These are phyloP conservation scores for Penicillium bovifimosum DNA, from an alignment of 495 filamentous ascomycete species.

Conservation along the genomic window DNA sequence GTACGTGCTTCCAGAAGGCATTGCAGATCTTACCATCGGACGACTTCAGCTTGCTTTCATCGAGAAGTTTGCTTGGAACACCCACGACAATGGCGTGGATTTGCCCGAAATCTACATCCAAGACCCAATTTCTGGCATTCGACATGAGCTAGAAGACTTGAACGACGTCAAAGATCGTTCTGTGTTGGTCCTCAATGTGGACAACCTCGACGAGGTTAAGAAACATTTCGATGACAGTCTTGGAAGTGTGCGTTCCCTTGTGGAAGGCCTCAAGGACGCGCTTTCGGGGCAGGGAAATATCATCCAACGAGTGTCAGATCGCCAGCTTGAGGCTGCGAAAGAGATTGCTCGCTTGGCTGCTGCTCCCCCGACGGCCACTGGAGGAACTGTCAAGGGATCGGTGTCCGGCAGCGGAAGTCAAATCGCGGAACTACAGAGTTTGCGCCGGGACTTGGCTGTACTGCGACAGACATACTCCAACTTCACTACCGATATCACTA, in stretches of 20 bases:
- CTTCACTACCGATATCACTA: conserved; percentile 81
- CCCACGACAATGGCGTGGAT: conserved; percentile 86
- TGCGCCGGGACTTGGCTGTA: conserved; percentile 88
- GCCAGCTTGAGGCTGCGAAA: conserved; percentile 85
- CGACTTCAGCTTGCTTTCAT: conserved; percentile 95
- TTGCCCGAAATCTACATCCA: conserved; percentile 97
- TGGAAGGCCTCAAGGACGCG: conserved; percentile 74
- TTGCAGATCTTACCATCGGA: conserved; percentile 74
- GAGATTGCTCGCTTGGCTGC: conserved; percentile 80
- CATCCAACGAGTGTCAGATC: conserved; percentile 83
- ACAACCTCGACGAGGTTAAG: conserved; percentile 94
- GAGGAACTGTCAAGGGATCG: conserved; percentile 16
- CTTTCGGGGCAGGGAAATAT: conserved; percentile 73
- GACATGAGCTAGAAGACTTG: conserved; percentile 92
- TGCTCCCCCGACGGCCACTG: conserved; percentile 46
- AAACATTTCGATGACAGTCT: conserved; percentile 91
- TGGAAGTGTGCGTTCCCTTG: conserved; percentile 67
- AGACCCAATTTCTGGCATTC: conserved; percentile 87
- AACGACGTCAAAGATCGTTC: conserved; percentile 93
- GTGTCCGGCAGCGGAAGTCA: conserved; percentile 47
- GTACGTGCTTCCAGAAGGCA: conserved; percentile 80
- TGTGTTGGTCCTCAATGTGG: conserved; percentile 89
- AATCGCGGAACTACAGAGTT: conserved; percentile 67
- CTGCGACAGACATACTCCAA: conserved; percentile 88
- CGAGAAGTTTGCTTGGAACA: conserved; percentile 98